Evolutionary conservation across 345 rosid genomes (phyloP), one percentile per base, ranked within the genome.

Genomic region (Euphorbia lathyris): DNA sequence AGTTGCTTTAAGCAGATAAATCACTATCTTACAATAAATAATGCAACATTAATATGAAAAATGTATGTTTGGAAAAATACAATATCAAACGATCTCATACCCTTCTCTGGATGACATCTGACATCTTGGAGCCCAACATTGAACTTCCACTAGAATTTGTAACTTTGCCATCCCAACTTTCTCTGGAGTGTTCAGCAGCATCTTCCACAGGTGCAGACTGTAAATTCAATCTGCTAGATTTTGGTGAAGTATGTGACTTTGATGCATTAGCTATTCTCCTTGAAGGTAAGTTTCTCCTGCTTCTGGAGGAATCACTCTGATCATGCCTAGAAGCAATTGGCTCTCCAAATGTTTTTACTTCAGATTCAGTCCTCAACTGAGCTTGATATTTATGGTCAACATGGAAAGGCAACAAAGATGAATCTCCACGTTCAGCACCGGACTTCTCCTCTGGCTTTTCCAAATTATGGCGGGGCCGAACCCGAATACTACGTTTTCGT

Each of bases 401-500:
- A 70, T 80, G 93, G 72, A 82, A 78, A 50, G 91, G 79, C 61
- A 77, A 55, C 69, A 78, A 71, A 76, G 87, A 70, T 20, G 87
- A 57, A 72, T 87, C 92, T 66, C 82, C 86, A 68, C 76, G 85
- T 72, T 90, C 96, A 67, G 45, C 79, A 71, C 81, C 79, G 45
- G 81, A 67, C 70, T 80, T 90, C 76, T 82, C 88, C 63, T 87
- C 96, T 57, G 63, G 76, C 80, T 77, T 90, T 78, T 95, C 98
- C 75, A 85, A 47, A 26, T 86, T 76, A 52, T 84, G 96, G 65
- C 98, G 95, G 43, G 98, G 96, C 58, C 99, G 88, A 77, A 89
- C 53, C 64, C 99, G 87, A 76, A 90, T 84, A 75, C 99, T 96
- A n/a, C 97, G 97, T 73, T 96, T 96, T 66, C 99, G 80, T 86